phyloP scores from a whole-genome alignment of 2,329 filamentous ascomycete genomes.

The Fusarium pseudocircinatum region DNA sequence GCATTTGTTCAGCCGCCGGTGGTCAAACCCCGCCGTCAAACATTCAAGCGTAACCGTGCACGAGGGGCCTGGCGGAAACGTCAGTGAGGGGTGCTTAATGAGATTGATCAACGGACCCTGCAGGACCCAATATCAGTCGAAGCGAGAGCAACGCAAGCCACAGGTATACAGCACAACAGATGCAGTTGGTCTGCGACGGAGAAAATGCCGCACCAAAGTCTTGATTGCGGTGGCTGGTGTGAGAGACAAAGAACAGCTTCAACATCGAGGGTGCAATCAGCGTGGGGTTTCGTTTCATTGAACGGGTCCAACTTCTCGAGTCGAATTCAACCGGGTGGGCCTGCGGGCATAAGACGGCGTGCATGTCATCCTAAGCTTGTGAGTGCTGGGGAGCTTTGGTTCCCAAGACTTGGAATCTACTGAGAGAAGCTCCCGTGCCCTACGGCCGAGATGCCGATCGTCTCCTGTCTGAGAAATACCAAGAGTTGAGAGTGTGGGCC shows the following conservation, averaged over 20 bases:
- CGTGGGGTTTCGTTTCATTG: conserved; percentile 9
- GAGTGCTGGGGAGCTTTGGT: conserved; percentile 11
- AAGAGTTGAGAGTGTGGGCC: conserved; percentile 24
- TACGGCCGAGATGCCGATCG: conserved; percentile 31
- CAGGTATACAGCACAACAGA: background rate
- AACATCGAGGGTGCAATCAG: background rate
- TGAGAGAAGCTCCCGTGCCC: conserved; percentile 1
- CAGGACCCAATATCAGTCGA: conserved; percentile 18
- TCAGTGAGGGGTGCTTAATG: conserved; percentile 30
- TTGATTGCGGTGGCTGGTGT: conserved; percentile 17
- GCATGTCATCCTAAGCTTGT: conserved; percentile 28
- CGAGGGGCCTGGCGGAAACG: conserved; percentile 19
- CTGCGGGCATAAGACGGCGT: conserved; percentile 26
- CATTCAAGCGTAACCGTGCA: conserved; percentile 24
- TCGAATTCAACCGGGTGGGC: conserved; percentile 17
- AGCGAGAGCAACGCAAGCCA: conserved; percentile 21
- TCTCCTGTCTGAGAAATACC: conserved; percentile 27
- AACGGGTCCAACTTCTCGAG: background rate
- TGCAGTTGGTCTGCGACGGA: background rate
- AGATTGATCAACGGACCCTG: conserved; percentile 40
- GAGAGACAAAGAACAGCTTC: background rate
- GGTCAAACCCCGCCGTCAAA: conserved; percentile 25
- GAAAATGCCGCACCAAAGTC: conserved; percentile 32
- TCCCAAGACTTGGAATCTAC: conserved; percentile 10
- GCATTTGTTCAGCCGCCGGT: background rate